A percentile compares a stretch with the other conserved stretches of the same genome.
These are phyloP conservation scores for Bacidia rubella DNA, from an alignment of 495 filamentous ascomycete species.

Conservation along the genomic window DNA sequence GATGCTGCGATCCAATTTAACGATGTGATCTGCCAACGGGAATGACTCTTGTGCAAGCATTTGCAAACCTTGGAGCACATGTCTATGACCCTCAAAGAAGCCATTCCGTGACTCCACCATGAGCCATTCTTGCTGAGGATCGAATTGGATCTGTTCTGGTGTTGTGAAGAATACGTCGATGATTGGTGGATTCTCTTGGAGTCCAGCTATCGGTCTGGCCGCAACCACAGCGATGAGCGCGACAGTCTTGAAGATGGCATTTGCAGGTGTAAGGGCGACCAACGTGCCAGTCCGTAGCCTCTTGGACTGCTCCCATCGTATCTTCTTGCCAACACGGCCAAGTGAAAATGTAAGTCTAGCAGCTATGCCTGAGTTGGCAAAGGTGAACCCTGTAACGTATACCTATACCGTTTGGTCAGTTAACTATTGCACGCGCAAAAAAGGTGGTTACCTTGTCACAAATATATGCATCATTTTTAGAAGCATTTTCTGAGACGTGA, in stretches of 20 bases:
- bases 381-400: conserved; percentile 46
- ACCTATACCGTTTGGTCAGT: conserved; percentile 36
- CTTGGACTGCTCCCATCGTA: conserved; percentile 65
- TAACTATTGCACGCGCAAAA: background rate
- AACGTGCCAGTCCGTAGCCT: conserved; percentile 56
- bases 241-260: conserved; percentile 49
- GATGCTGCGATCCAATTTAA: conserved; percentile 34
- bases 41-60: conserved; percentile 50
- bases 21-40: conserved; percentile 48
- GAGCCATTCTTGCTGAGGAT: conserved; percentile 55
- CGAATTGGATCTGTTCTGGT: conserved; percentile 47
- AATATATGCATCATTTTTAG: conserved; percentile 40
- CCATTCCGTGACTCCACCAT: conserved; percentile 64
- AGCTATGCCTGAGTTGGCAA: conserved; percentile 49
- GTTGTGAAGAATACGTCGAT: conserved; percentile 64
- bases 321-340: conserved; percentile 46
- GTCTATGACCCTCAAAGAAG: conserved; percentile 62
- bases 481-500: conserved; percentile 31
- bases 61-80: conserved; percentile 62
- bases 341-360: conserved; percentile 60
- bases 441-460: conserved; percentile 54
- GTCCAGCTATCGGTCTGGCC: conserved; percentile 46
- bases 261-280: conserved; percentile 52
- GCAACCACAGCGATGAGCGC: conserved; percentile 64
- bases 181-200: conserved; percentile 52